Percentiles rank a stretch among this genome's conserved stretches.
These are phyloP conservation scores for Trichoderma lentiforme DNA, from an alignment of 2,329 filamentous ascomycete genomes.

Conservation along the genomic window DNA sequence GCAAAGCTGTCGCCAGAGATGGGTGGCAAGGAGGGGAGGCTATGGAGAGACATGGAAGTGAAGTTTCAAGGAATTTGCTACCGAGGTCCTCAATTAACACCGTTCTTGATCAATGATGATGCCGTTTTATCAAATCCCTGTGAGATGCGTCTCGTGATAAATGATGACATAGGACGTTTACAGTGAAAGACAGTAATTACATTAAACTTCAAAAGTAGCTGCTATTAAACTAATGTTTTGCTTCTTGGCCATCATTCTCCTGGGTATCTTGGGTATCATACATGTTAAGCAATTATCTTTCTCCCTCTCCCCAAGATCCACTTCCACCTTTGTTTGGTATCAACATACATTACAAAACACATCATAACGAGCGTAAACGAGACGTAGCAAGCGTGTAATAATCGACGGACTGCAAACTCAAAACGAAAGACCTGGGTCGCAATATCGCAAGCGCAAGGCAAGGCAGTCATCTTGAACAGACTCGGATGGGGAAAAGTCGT, in stretches of 20 bases:
- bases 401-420: not conserved
- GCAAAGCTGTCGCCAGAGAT: not conserved
- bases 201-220: not conserved
- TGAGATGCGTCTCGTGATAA: not conserved
- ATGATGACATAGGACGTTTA: not conserved
- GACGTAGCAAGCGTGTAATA: not conserved
- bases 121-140: not conserved
- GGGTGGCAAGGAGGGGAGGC: not conserved
- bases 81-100: slow-evolving; percentile 7
- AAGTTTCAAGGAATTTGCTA: not conserved
- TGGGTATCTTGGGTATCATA: slow-evolving; percentile 24
- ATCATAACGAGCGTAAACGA: slow-evolving; percentile 8
- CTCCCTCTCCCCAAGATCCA: slow-evolving; percentile 11
- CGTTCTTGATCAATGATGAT: slow-evolving; percentile 13
- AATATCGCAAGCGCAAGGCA: not conserved
- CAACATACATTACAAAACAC: slow-evolving; percentile 1
- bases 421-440: not conserved
- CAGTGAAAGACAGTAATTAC: not conserved
- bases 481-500: not conserved
- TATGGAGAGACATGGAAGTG: slow-evolving; percentile 3
- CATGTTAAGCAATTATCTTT: not conserved
- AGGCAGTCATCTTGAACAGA: not conserved
- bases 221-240: not conserved
- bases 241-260: slow-evolving; percentile 13
- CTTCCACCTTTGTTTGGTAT: not conserved